Evolutionary conservation across 768 basidiomycete genomes (phyloP), one percentile per base, ranked within the genome.

Genomic region (Heimioporus sp.): DNA sequence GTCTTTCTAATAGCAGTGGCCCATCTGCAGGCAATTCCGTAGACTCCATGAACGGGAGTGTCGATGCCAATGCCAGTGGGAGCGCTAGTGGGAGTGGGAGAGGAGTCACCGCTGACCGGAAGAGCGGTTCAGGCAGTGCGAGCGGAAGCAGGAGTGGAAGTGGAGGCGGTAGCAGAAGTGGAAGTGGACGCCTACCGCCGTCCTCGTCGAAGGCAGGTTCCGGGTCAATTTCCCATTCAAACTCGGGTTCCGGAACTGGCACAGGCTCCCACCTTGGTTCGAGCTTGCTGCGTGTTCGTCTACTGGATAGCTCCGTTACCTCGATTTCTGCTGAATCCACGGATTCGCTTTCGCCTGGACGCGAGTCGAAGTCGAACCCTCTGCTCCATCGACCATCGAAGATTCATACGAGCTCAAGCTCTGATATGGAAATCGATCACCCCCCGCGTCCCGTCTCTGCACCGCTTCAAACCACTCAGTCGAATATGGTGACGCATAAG

Each of bases 221-320:
- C 1, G 54, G 53, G 30, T 68, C 69, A 20, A 51, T 55, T 32
- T 65, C 72, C 10, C 48, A 51, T 30, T 65, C 66, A 28, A 57
- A 43, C 32, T 67, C 65, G 11, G 56, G 53, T 34, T 59, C 62
- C 12, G 61, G 60, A 12, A 62, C 65, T 30, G 57, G 58, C 9
- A 56, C 56, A 7, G 52, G 61, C 13, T 68, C 68, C 40, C 55
- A 46, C 13, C 56, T 68, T 41, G 55, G 64, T 46, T 58, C 60
- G 46, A 57, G 61, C 42, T 49, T 61, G 41, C 43, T 69, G 48
- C 60, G 42, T 20, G 35, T 48, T 49, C 58, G 59, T 53, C 42
- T 69, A 42, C 52, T 48, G 44, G 67, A 65, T 16, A 65, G 66
- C 19, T 69, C 69, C 7, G 67, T 49, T n/a, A 69, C 67, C 16